Conservation (phyloP, 139 green algal genomes). For the Bryopsis sp. region DNA sequence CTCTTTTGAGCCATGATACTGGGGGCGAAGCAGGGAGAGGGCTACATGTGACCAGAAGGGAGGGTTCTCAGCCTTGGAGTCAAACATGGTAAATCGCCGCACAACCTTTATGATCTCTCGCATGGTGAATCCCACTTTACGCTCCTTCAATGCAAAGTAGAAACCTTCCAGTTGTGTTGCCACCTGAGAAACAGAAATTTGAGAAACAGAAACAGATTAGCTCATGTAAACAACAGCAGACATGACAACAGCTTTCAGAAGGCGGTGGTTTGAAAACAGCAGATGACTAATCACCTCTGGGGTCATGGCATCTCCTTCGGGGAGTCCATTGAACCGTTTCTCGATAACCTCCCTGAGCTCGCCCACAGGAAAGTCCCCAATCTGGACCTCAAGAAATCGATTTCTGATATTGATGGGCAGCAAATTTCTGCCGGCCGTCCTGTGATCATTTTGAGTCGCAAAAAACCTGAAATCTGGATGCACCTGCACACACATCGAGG, state of each 20-base stretch:
- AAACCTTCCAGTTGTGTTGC: conserved; percentile 22
- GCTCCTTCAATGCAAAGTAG: not conserved
- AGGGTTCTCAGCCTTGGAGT: not conserved
- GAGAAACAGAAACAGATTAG: no score
- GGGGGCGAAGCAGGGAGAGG: conserved; percentile 20
- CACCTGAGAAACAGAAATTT: no score
- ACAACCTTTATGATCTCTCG: conserved; percentile 34
- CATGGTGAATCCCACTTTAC: conserved; percentile 20
- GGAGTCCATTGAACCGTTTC: not conserved
- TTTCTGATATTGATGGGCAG: conserved; percentile 28
- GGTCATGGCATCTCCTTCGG: not conserved
- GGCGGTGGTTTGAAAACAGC: no score
- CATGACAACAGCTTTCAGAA: no score
- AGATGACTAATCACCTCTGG: conserved; percentile 7
- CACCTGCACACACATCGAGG: conserved; percentile 13
- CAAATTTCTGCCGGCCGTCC: conserved; percentile 13
- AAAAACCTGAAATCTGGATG: conserved; percentile 25
- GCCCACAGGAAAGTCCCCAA: conserved; percentile 18
- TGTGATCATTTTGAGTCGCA: conserved; percentile 28
- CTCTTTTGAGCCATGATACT: no score
- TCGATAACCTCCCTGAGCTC: conserved; percentile 24
- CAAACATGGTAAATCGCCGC: conserved; percentile 2
- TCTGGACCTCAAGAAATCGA: conserved; percentile 28
- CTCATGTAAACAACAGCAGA: no score
- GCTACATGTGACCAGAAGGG: conserved; percentile 3